Base-by-base conservation (phyloP, 768 basidiomycete genomes). In the Kwoniella sp. region DNA sequence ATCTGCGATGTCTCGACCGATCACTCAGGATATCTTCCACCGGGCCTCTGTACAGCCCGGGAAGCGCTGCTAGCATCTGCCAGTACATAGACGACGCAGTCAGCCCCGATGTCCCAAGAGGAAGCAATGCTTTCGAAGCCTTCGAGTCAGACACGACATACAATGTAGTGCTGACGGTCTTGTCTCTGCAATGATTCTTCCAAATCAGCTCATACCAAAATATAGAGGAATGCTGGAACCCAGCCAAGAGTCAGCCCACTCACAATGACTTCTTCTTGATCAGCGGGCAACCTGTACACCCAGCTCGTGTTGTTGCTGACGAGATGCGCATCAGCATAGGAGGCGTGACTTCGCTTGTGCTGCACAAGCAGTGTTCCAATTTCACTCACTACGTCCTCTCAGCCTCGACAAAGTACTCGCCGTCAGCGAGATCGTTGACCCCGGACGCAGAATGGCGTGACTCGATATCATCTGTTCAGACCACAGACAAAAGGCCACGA, bases 31-130 rank as follows among this genome's bases (percentile, higher is more conserved):
- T 58, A 15, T 52, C 61, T 29, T 63, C 61, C 15, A 68, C 66
- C 0, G 66, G 66, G 25, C 66, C 66, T 63, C 66, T 29, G 29
- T 63, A 68, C 28, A 68, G 52, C 22, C 66, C 66, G 8, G 66
- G 66, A 13, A 68, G 51, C 15, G 47, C 23, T 1, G 8, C 26
- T 4, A 58, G 29, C 28, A 68, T 45, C 66, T 68, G 41, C 29
- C 11, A 20, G 15, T 8, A 3, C 41, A 45, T 17, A 17, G 20
- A 8, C 8, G 11, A 45, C 11, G 41, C 5, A 11, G 41, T 45
- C 41, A 45, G 41, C 11, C 41, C 17, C 41, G 3, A 17, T 48
- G 22, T 45, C 13, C n/a, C n/a, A n/a, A n/a, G n/a, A n/a, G n/a
- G n/a, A n/a, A n/a, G n/a, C n/a, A n/a, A n/a, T n/a, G n/a, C n/a